phyloP scores from a whole-genome alignment of 108 stramenopile species.

The Fistulifera solaris region DNA sequence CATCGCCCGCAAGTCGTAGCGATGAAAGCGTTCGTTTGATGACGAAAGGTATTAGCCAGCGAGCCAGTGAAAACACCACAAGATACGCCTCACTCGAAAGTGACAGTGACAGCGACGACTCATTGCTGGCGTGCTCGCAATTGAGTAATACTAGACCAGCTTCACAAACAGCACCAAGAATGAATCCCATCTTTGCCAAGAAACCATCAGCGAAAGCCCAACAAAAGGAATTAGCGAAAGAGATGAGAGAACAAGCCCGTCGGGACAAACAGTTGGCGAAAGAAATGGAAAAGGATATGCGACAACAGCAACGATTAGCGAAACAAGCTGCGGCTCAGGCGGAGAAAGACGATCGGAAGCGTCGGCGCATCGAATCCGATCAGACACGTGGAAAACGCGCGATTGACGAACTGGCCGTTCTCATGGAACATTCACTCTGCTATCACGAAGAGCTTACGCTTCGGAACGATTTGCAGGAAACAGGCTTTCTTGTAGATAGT shows the following conservation, averaged over 20 bases:
- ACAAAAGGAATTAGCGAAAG: neutral
- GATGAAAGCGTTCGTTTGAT: no score
- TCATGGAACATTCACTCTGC: slow-evolving; percentile 26
- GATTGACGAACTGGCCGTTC: slow-evolving; percentile 32
- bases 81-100: no score
- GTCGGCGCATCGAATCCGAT: slow-evolving; percentile 14
- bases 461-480: slow-evolving; percentile 2
- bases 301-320: slow-evolving; percentile 15
- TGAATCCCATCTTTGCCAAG: neutral
- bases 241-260: neutral
- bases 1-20: no score
- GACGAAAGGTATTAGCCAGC: no score
- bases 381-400: slow-evolving; percentile 36
- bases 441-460: slow-evolving; percentile 1
- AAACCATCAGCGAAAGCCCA: neutral
- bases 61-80: no score
- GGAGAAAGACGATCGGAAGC: slow-evolving; percentile 14
- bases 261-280: neutral
- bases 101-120: no score
- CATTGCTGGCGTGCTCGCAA: no score
- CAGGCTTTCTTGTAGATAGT: slow-evolving; percentile 7
- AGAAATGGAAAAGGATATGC: slow-evolving; percentile 18
- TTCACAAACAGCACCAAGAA: neutral
- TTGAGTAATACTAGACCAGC: no score
- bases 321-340: slow-evolving; percentile 6